Base-by-base conservation (phyloP, 73 alveolate species). In the Paramecium sexaurelia region DNA sequence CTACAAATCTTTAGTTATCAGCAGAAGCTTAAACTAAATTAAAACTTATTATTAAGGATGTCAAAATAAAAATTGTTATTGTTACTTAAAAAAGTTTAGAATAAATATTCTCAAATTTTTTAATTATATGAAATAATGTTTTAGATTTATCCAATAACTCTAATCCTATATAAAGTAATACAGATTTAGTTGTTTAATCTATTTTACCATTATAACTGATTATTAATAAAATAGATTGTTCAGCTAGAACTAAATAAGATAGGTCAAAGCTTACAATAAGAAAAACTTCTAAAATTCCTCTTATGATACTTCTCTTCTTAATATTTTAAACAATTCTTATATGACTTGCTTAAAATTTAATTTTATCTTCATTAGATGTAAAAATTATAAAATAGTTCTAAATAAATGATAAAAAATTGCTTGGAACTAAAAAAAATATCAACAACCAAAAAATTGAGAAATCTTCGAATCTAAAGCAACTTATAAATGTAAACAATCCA, bases 391-490 rank as follows among this genome's bases (percentile, higher is more conserved):
- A 61, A 32, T 61, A 61, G 1, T 61, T 3, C 13, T 61, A 32
- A 61, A 61, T 61, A 26, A 27, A 61, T 26, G 47, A 29, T 6
- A 61, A 61, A 13, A 61, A 13, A 36, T 71, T 71, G 43, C 86
- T 71, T 29, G 86, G 86, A 17, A 71, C 15, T 15, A 71, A 71
- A 71, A 33, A 71, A 71, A 71, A 71, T 71, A 71, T 71, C 2
- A 71, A 8, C 17, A 71, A 11, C 32, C 32, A 71, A 33, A 35
- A 36, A 9, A 71, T 6, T 7, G 1, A 33, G 15, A 35, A 15
- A 9, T 71, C 86, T 33, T 20, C 56, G 15, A 20, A 71, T 33
- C 9, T 11, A 71, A 71, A 71, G 3, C 22, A 10, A 27, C 9
- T 71, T 4, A 20, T 20, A 29, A 71, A 36, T 32, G 35, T 36